Evolutionary conservation across 1,284 basidiomycete genomes (phyloP).

Genomic region (Cryptococcus jaspeensis): DNA sequence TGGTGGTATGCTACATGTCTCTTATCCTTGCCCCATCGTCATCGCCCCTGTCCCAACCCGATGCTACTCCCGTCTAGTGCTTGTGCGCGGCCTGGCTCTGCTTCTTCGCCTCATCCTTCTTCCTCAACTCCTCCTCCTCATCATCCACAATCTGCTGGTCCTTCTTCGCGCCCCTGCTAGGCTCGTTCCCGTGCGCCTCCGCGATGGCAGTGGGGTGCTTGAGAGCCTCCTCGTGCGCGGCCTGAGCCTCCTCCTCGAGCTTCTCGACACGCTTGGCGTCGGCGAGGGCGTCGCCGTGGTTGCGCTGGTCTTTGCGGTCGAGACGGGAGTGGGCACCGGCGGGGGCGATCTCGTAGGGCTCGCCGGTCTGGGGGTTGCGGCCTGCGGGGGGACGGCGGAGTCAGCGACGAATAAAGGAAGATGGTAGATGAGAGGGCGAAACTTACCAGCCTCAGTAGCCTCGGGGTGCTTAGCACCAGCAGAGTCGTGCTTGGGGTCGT

Average conservation of each 20-base stretch:
- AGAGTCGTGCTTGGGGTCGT: conserved; percentile 21
- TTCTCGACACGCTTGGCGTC: conserved; percentile 32
- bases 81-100: conserved; percentile 31
- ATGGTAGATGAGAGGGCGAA: neutral
- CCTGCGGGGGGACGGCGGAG: neutral
- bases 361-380: conserved; percentile 40
- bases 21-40: too few species aligned
- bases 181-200: conserved; percentile 38
- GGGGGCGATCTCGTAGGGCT: conserved; percentile 29
- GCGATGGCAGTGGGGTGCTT: conserved; percentile 38
- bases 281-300: conserved; percentile 28
- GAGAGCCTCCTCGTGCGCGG: conserved; percentile 20
- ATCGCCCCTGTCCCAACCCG: neutral
- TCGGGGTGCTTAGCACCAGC: conserved; percentile 32
- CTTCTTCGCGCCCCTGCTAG: conserved; percentile 33
- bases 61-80: conserved; percentile 11
- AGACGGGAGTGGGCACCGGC: conserved; percentile 34
- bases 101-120: conserved; percentile 37
- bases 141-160: conserved; percentile 38
- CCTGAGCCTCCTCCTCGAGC: conserved; percentile 27
- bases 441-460: conserved; percentile 18
- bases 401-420: neutral
- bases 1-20: neutral
- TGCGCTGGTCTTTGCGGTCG: conserved; percentile 37
- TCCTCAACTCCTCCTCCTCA: conserved; percentile 31